Conservation (phyloP, 1,284 basidiomycete genomes). For the Fomitopsis betulina region DNA sequence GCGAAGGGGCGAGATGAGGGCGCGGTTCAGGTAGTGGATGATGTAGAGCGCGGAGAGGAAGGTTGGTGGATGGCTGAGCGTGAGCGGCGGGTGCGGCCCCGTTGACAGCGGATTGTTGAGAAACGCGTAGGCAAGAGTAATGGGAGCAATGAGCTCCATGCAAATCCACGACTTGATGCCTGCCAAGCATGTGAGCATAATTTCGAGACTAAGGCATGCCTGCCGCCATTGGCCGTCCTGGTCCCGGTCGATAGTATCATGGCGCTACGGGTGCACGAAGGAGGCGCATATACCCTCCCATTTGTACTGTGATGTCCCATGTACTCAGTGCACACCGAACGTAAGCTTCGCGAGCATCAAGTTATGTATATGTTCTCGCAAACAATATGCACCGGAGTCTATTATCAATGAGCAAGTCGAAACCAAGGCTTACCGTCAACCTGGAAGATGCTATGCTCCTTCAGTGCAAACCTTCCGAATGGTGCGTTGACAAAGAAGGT, state of each 20-base stretch:
- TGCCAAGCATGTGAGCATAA: slow-evolving; percentile 12
- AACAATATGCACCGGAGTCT: too few relatives aligned
- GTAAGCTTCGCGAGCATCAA: too few relatives aligned
- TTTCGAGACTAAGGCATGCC: background rate
- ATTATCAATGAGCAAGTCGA: background rate
- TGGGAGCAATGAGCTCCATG: slow-evolving; percentile 83
- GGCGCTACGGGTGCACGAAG: too few relatives aligned
- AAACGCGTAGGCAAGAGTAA: slow-evolving; percentile 51
- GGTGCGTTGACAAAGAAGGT: slow-evolving; percentile 56
- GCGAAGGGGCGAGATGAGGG: slow-evolving; percentile 77
- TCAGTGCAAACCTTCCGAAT: slow-evolving; percentile 72
- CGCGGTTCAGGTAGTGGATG: slow-evolving; percentile 81
- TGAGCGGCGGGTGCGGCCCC: slow-evolving; percentile 21
- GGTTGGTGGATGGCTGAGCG: slow-evolving; percentile 38
- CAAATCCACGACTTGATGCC: slow-evolving; percentile 69
- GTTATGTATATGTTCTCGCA: too few relatives aligned
- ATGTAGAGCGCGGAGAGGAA: slow-evolving; percentile 63
- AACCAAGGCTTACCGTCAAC: slow-evolving; percentile 44
- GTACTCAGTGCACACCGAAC: too few relatives aligned
- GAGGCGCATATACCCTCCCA: too few relatives aligned
- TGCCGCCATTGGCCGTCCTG: background rate
- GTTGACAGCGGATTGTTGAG: slow-evolving; percentile 40
- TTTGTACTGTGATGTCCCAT: too few relatives aligned
- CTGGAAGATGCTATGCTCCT: slow-evolving; percentile 39
- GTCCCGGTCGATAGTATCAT: too few relatives aligned